phyloP scores from a whole-genome alignment of 805 yeast genomes.

The Cyberlindnera bimundalis region DNA sequence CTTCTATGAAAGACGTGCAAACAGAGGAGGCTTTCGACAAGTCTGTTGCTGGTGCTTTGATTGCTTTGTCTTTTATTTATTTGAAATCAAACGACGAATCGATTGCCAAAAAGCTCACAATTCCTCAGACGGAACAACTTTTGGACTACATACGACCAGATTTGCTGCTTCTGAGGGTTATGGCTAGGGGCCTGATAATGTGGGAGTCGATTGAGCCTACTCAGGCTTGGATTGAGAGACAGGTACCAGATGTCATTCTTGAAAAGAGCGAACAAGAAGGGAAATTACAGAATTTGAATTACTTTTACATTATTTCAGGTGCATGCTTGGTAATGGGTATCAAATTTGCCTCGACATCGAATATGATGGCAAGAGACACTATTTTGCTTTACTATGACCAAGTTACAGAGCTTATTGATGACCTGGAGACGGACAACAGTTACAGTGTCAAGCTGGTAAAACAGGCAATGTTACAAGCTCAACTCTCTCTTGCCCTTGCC shows the following conservation, averaged over 20 bases:
- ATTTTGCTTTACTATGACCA: slow-evolving; percentile 42
- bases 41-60: slow-evolving; percentile 66
- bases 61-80: slow-evolving; percentile 73
- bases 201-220: slow-evolving; percentile 24
- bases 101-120: slow-evolving; percentile 57
- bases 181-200: slow-evolving; percentile 35
- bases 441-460: slow-evolving; percentile 59
- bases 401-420: slow-evolving; percentile 12
- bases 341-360: slow-evolving; percentile 68
- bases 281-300: slow-evolving; percentile 44
- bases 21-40: slow-evolving; percentile 55
- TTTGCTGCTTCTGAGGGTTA: slow-evolving; percentile 57
- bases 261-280: slow-evolving; percentile 26
- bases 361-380: slow-evolving; percentile 49
- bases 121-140: slow-evolving; percentile 58
- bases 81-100: slow-evolving; percentile 58
- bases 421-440: slow-evolving; percentile 26
- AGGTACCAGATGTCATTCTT: slow-evolving; percentile 48
- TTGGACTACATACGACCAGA: slow-evolving; percentile 76
- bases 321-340: slow-evolving; percentile 70
- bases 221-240: slow-evolving; percentile 29
- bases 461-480: slow-evolving; percentile 50
- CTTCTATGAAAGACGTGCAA: slow-evolving; percentile 60
- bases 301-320: slow-evolving; percentile 70
- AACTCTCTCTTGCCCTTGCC: slow-evolving; percentile 60